Evolutionary conservation across 2,329 filamentous ascomycete species (phyloP).

Genomic region (Xenosphaeropsis pyriputrescens): DNA sequence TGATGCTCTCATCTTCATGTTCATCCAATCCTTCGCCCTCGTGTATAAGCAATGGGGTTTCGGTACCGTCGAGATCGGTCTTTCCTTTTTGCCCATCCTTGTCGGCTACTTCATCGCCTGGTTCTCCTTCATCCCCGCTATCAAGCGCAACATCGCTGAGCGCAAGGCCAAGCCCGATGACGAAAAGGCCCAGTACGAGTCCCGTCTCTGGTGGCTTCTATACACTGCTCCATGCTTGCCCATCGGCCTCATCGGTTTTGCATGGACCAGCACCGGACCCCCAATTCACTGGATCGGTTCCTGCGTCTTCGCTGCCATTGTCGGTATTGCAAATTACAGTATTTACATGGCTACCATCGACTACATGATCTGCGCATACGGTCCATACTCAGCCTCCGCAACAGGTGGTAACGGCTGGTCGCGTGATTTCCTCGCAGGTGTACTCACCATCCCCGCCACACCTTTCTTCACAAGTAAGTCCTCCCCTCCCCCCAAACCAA

Average conservation of each 20-base stretch:
- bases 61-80: slow-evolving; percentile 34
- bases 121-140: slow-evolving; percentile 40
- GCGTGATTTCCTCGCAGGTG: slow-evolving; percentile 58
- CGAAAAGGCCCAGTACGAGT: slow-evolving; percentile 53
- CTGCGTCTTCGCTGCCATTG: slow-evolving; percentile 47
- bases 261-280: slow-evolving; percentile 50
- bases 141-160: slow-evolving; percentile 35
- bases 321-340: slow-evolving; percentile 57
- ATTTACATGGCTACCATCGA: slow-evolving; percentile 69
- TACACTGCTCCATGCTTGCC: slow-evolving; percentile 45
- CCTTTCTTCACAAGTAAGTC: slow-evolving; percentile 39
- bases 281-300: slow-evolving; percentile 53
- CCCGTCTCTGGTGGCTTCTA: slow-evolving; percentile 49
- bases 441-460: slow-evolving; percentile 52
- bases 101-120: slow-evolving; percentile 52
- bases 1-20: slow-evolving; percentile 66
- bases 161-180: slow-evolving; percentile 32
- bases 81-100: slow-evolving; percentile 51
- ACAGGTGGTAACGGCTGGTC: slow-evolving; percentile 65
- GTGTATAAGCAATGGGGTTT: slow-evolving; percentile 59
- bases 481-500: not conserved
- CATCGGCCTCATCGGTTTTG: slow-evolving; percentile 56
- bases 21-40: slow-evolving; percentile 54
- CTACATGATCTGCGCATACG: slow-evolving; percentile 65
- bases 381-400: slow-evolving; percentile 57